Base-by-base conservation (phyloP, 2,329 filamentous ascomycete species). In the Colletotrichum lindemuthianum region DNA sequence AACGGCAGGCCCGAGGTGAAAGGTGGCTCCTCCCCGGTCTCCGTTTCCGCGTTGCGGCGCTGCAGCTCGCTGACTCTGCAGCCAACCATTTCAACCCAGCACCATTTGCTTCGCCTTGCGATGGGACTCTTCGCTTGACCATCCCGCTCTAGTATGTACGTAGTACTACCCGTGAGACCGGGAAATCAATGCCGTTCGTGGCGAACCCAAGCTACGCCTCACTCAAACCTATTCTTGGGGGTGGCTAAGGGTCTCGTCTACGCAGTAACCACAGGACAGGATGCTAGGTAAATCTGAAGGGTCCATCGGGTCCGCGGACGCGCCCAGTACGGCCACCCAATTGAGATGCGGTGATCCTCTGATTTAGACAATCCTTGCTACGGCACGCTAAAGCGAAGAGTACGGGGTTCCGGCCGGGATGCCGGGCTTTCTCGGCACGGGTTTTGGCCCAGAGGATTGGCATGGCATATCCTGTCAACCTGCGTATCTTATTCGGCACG, bases 361-460 rank as follows among this genome's bases (percentile, higher is more conserved):
- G 24, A 24, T 24, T 24, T 24, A 24, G 24, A 24, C 24, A 24
- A 24, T 24, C 24, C 5, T 24, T 4, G 24, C 24, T 24, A 24
- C 24, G 24, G 24, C 24, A 24, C 24, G 24, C 24, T 37, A 41
- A 12, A 39, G 43, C 24, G 24, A 16, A 6, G 9, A 13, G 12
- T 10, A 54, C 57, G 50, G 60, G 61, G 59, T 34, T 16, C 37
- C 50, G 33, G 57, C 50, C 51, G 39, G 60, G 61, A 44, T 64
- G 6, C 32, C 61, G 57, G 61, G 61, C 45, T 54, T 37, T 50
- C 45, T 41, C 50, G 61, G 61, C 61, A 55, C 37, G 55, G 44
- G 33, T n/a, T 45, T 45, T 8, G 43, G 43, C 16, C 43, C 43
- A 45, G 7, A 44, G 15, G 54, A 13, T 41, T 41, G 47, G 44